Percentiles rank a stretch among this genome's conserved stretches.
Evolutionary conservation across 805 yeast genomes (phyloP).

Genomic region (Metschnikowia hibisci): DNA sequence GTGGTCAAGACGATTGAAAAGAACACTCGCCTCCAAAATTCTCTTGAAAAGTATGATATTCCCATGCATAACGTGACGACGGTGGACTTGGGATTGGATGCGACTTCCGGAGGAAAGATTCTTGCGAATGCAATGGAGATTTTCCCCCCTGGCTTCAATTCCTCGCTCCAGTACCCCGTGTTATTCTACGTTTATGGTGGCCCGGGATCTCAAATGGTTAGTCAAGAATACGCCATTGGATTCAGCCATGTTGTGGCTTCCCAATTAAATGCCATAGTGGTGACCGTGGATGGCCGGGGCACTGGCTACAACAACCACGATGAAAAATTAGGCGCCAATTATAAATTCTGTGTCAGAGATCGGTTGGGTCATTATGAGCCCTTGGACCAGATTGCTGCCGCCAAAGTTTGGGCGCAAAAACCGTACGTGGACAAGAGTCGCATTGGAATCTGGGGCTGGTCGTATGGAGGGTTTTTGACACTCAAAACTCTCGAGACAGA

Average conservation of each 20-base stretch:
- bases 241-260: constrained; percentile 79
- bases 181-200: constrained; percentile 93
- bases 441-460: constrained; percentile 97
- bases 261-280: constrained; percentile 76
- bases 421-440: constrained; percentile 62
- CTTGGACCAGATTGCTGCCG: constrained; percentile 82
- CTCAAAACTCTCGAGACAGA: constrained; percentile 85
- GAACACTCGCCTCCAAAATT: constrained; percentile 41
- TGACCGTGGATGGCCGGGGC: constrained; percentile 95
- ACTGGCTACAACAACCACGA: constrained; percentile 79
- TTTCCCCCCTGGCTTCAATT: constrained; percentile 69
- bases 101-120: constrained; percentile 41
- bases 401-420: constrained; percentile 60
- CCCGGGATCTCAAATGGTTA: constrained; percentile 86
- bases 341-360: constrained; percentile 77
- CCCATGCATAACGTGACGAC: constrained; percentile 57
- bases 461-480: constrained; percentile 93
- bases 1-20: constrained; percentile 42
- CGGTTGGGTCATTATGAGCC: constrained; percentile 80
- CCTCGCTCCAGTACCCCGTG: constrained; percentile 67
- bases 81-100: constrained; percentile 49
- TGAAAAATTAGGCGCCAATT: constrained; percentile 44
- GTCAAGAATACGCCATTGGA: constrained; percentile 51
- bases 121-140: constrained; percentile 69
- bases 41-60: constrained; percentile 44